Conservation (phyloP, 768 basidiomycete genomes). For the Phanerochaete sordida region DNA sequence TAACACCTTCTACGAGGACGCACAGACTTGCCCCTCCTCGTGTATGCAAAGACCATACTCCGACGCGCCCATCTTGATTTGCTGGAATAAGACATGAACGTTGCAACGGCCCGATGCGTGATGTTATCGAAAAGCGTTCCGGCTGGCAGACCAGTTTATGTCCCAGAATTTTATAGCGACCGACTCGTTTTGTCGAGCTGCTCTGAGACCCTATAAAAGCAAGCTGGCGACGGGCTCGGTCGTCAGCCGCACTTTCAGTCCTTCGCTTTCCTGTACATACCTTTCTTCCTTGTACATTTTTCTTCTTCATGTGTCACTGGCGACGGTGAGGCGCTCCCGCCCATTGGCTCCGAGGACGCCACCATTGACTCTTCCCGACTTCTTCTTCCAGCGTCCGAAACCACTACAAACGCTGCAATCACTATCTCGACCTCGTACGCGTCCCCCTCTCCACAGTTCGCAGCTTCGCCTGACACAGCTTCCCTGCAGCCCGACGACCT, state of each 20-base stretch:
- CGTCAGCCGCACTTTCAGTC: slow-evolving; percentile 9
- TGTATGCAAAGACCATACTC: slow-evolving; percentile 20
- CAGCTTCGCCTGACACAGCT: slow-evolving; percentile 14
- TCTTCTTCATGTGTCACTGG: slow-evolving; percentile 59
- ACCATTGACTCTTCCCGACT: slow-evolving; percentile 19
- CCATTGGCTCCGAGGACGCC: background rate
- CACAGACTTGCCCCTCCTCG: slow-evolving; percentile 19
- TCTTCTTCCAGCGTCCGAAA: slow-evolving; percentile 55
- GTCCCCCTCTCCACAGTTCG: slow-evolving; percentile 10
- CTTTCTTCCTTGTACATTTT: slow-evolving; percentile 15
- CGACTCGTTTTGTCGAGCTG: slow-evolving; percentile 3
- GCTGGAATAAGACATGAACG: slow-evolving; percentile 20
- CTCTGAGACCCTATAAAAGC: slow-evolving; percentile 20
- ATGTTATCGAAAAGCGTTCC: slow-evolving; percentile 25
- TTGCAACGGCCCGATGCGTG: slow-evolving; percentile 21
- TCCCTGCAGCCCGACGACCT: slow-evolving; percentile 52
- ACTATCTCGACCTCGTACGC: slow-evolving; percentile 51
- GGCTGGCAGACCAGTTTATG: background rate
- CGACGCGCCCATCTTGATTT: slow-evolving; percentile 27
- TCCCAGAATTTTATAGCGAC: slow-evolving; percentile 11
- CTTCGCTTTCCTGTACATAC: slow-evolving; percentile 19
- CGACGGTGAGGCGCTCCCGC: slow-evolving; percentile 48
- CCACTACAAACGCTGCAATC: slow-evolving; percentile 54
- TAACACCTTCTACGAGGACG: slow-evolving; percentile 7
- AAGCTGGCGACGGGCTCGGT: slow-evolving; percentile 6